phyloP scores from a whole-genome alignment of 1,284 basidiomycete species.

The Naganishia liquefaciens region DNA sequence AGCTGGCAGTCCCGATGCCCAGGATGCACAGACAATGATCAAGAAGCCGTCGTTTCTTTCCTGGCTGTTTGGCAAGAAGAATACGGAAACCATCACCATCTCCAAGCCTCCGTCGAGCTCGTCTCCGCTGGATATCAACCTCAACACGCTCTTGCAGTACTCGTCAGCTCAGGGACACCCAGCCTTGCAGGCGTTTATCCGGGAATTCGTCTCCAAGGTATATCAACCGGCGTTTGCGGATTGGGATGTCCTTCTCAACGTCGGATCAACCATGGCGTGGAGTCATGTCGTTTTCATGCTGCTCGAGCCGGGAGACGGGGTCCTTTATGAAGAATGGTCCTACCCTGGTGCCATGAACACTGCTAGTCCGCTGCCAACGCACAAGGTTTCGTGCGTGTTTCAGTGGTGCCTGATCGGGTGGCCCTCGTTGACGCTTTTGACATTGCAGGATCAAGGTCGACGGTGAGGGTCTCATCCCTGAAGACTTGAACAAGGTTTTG shows the following conservation, averaged over 20 bases:
- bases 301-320: conserved; percentile 70
- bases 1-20: conserved; percentile 33
- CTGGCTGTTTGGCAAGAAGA: conserved; percentile 62
- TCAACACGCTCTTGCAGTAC: conserved; percentile 73
- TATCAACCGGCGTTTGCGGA: conserved; percentile 71
- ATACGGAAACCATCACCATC: conserved; percentile 61
- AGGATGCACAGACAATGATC: conserved; percentile 37
- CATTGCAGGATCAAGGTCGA: conserved; percentile 64
- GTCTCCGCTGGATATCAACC: conserved; percentile 57
- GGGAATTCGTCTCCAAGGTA: conserved; percentile 64
- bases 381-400: conserved; percentile 23
- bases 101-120: conserved; percentile 61
- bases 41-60: conserved; percentile 59
- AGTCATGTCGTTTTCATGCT: conserved; percentile 59
- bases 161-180: conserved; percentile 55
- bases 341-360: conserved; percentile 55
- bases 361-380: conserved; percentile 44
- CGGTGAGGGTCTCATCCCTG: conserved; percentile 66
- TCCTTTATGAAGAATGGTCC: conserved; percentile 64
- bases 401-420: background rate
- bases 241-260: conserved; percentile 64
- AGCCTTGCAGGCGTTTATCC: conserved; percentile 49
- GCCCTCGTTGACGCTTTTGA: background rate
- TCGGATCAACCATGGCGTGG: conserved; percentile 74
- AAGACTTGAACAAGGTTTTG: conserved; percentile 64